Base-by-base conservation (phyloP, 306 rosid genomes). In the Astragalus membranaceus region DNA sequence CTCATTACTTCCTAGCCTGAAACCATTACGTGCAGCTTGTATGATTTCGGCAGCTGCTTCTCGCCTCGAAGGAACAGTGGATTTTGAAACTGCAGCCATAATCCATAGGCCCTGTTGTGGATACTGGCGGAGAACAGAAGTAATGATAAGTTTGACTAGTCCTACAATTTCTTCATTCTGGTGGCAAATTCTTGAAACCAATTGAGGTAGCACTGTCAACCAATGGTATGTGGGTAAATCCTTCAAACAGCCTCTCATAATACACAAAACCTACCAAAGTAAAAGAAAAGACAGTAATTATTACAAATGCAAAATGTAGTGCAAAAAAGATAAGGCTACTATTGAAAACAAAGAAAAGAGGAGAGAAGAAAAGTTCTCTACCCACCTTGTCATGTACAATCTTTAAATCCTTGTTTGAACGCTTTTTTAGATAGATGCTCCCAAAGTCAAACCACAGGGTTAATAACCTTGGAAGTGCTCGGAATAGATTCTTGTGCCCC, bases 401-500 rank as follows among this genome's bases (percentile, higher is more conserved):
- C 83, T 73, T 82, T 65, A 88, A 73, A 71, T 90, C 96, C 81
- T 80, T 87, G 83, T 86, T 76, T 58, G 81, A 70, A 77, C 89
- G 86, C 51, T 63, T 83, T 70, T 88, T 84, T 80, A 82, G 95
- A 84, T 79, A 85, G 85, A 88, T 78, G 82, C 86, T 91, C 67
- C 98, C 98, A 70, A 90, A 94, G 77, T 90, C 98, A 84, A 94
- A 94, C 98, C 97, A 94, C 55, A 94, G 77, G 76, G 98, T 94
- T 77, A 94, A 82, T 82, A 94, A 79, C 87, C 97, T 88, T 56
- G 96, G 98, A 81, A 94, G 96, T 81, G 97, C 98, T 80, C 85
- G 98, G 83, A 94, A 94, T 59, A 94, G 88, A 88, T 88, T 94
- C 77, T 83, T 94, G 89, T 94, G 97, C 30, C 98, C 98, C 82